phyloP scores from a whole-genome alignment of 352 stramenopile species.

The Pythium biforme region DNA sequence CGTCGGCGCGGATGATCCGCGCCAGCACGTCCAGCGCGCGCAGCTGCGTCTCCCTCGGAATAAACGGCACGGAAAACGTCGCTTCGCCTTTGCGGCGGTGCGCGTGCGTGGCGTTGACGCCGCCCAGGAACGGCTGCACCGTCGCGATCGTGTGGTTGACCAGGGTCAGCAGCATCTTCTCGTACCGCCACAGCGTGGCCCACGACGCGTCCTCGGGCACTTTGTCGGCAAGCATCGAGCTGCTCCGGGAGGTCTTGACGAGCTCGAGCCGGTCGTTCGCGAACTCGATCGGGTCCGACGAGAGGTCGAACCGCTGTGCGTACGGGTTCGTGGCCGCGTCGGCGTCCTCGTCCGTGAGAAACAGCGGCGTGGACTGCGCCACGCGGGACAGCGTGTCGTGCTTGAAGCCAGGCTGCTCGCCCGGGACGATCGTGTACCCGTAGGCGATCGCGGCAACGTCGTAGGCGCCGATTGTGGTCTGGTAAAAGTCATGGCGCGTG shows the following conservation, averaged over 20 bases:
- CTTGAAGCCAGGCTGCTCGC: slow-evolving; percentile 52
- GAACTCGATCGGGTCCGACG: slow-evolving; percentile 53
- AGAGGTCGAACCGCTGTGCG: slow-evolving; percentile 57
- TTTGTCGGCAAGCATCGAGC: slow-evolving; percentile 31
- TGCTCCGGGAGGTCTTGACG: slow-evolving; percentile 40
- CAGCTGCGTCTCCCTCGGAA: slow-evolving; percentile 38
- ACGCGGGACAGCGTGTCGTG: slow-evolving; percentile 36
- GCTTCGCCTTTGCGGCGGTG: slow-evolving; percentile 38
- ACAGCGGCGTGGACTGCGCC: slow-evolving; percentile 47
- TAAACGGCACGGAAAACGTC: slow-evolving; percentile 32
- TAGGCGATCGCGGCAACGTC: slow-evolving; percentile 86
- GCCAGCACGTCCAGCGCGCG: slow-evolving; percentile 40
- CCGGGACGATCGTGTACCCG: slow-evolving; percentile 54
- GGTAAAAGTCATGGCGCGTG: slow-evolving; percentile 62
- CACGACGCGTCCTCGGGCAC: slow-evolving; percentile 55
- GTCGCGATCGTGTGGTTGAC: slow-evolving; percentile 40
- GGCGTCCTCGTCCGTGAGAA: slow-evolving; percentile 61
- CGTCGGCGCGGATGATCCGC: slow-evolving; percentile 43
- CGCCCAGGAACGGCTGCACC: slow-evolving; percentile 49
- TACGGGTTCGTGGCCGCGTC: slow-evolving; percentile 47
- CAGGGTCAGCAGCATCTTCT: slow-evolving; percentile 39
- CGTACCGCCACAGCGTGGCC: slow-evolving; percentile 51
- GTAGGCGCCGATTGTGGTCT: slow-evolving; percentile 65
- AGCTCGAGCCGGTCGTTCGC: slow-evolving; percentile 54
- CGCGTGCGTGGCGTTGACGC: slow-evolving; percentile 59